Conservation (phyloP, 768 basidiomycete species). For the Naganishia friedmannii region DNA sequence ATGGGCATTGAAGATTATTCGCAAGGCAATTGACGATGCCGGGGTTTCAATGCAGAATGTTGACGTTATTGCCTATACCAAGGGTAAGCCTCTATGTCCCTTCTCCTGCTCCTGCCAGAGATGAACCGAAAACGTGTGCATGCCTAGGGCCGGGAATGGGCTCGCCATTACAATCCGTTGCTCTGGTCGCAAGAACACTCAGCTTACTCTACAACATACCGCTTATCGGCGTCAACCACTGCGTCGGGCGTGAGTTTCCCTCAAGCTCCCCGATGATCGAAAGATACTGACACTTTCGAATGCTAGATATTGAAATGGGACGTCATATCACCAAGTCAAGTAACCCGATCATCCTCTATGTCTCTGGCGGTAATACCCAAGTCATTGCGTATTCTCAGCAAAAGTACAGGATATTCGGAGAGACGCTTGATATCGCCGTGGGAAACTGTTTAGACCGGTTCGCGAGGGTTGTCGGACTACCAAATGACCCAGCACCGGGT, state of each 20-base stretch:
- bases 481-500: constrained; percentile 93
- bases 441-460: constrained; percentile 98
- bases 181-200: constrained; percentile 84
- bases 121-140: neutral
- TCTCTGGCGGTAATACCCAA: constrained; percentile 98
- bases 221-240: constrained; percentile 96
- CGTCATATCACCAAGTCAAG: constrained; percentile 88
- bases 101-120: neutral
- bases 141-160: constrained; percentile 95
- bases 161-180: constrained; percentile 90
- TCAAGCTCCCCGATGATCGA: neutral
- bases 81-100: constrained; percentile 62
- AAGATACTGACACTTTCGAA: constrained; percentile 4
- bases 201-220: constrained; percentile 85
- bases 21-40: constrained; percentile 69
- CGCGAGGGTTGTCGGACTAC: constrained; percentile 85
- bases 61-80: constrained; percentile 95
- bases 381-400: constrained; percentile 98
- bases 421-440: constrained; percentile 98
- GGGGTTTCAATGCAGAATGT: constrained; percentile 69
- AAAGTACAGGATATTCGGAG: constrained; percentile 96
- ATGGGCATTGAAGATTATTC: constrained; percentile 80
- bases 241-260: constrained; percentile 80
- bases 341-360: constrained; percentile 94
- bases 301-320: constrained; percentile 95